A percentile compares a stretch with the other conserved stretches of the same genome.
These are phyloP conservation scores for Fistulinella staudtii DNA, from an alignment of 1,284 basidiomycete species.

Conservation along the genomic window DNA sequence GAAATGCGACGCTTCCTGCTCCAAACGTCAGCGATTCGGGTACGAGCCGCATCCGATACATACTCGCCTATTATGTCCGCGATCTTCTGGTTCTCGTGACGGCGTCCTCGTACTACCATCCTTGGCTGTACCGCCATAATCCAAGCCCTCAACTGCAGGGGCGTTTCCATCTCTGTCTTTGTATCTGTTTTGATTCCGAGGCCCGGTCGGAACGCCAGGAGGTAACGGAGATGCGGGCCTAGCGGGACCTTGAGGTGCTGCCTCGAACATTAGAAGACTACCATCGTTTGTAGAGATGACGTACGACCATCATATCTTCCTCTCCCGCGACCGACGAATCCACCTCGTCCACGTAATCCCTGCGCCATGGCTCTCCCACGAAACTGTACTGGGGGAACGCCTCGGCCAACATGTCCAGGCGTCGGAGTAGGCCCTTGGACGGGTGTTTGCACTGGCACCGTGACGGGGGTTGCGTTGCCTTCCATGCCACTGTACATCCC, in stretches of 20 bases:
- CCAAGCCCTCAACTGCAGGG: slow-evolving; percentile 76
- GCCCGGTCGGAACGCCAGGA: slow-evolving; percentile 79
- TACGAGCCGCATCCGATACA: background rate
- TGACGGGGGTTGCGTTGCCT: slow-evolving; percentile 35
- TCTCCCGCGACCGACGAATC: slow-evolving; percentile 48
- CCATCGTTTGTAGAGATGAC: slow-evolving; percentile 16
- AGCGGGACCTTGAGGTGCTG: slow-evolving; percentile 50
- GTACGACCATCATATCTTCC: slow-evolving; percentile 42
- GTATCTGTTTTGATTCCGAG: slow-evolving; percentile 82
- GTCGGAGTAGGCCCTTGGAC: slow-evolving; percentile 32
- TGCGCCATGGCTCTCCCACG: slow-evolving; percentile 50
- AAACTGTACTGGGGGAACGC: slow-evolving; percentile 48
- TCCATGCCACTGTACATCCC: slow-evolving; percentile 58
- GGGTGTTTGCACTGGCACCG: slow-evolving; percentile 32
- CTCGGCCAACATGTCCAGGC: slow-evolving; percentile 40
- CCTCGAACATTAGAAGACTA: slow-evolving; percentile 13
- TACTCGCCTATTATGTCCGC: slow-evolving; percentile 47
- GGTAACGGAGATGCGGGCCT: slow-evolving; percentile 77
- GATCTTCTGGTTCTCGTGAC: slow-evolving; percentile 57
- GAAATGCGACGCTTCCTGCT: slow-evolving; percentile 58
- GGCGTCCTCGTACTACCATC: slow-evolving; percentile 45
- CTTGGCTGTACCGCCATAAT: slow-evolving; percentile 64
- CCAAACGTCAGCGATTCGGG: slow-evolving; percentile 16
- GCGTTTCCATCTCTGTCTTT: slow-evolving; percentile 80
- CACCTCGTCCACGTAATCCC: slow-evolving; percentile 40